These are phyloP conservation scores for Monsonia emarginata DNA, from an alignment of 441 rosid genomes.

Conservation along the genomic window DNA sequence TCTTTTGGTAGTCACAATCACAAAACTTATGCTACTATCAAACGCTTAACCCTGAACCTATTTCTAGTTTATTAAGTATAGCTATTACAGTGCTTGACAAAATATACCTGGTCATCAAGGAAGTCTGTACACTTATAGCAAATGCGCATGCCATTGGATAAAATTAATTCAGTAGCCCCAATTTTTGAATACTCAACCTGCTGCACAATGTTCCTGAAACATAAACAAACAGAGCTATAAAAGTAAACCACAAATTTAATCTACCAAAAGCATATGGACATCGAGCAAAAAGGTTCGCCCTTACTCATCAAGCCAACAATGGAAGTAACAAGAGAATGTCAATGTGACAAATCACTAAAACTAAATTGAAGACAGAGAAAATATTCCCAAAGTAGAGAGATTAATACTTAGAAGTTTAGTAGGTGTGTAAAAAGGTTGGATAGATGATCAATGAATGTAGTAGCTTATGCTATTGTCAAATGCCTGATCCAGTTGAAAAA, in stretches of 20 bases:
- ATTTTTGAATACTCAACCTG: slow-evolving; percentile 61
- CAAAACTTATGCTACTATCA: background rate
- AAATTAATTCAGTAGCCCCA: slow-evolving; percentile 65
- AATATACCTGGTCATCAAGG: slow-evolving; percentile 84
- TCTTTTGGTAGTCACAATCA: background rate
- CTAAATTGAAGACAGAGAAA: background rate
- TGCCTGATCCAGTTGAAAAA: background rate
- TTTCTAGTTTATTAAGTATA: background rate
- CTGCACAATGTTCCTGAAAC: slow-evolving; percentile 45
- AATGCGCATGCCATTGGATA: slow-evolving; percentile 86
- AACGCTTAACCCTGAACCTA: no score
- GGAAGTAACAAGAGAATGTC: background rate
- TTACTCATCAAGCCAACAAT: background rate
- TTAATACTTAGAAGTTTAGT: background rate
- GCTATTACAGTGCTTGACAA: slow-evolving; percentile 12
- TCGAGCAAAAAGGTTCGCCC: background rate
- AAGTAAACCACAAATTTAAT: slow-evolving; percentile 4
- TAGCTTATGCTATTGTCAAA: background rate
- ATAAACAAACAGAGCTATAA: slow-evolving; percentile 20
- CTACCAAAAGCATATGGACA: slow-evolving; percentile 9
- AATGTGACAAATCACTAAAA: background rate
- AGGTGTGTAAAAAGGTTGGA: background rate
- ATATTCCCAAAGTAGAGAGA: background rate
- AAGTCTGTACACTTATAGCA: slow-evolving; percentile 82
- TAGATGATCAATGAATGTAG: background rate